These are phyloP conservation scores for Xylaria multiplex DNA, from an alignment of 2,329 filamentous ascomycete species.

Conservation along the genomic window DNA sequence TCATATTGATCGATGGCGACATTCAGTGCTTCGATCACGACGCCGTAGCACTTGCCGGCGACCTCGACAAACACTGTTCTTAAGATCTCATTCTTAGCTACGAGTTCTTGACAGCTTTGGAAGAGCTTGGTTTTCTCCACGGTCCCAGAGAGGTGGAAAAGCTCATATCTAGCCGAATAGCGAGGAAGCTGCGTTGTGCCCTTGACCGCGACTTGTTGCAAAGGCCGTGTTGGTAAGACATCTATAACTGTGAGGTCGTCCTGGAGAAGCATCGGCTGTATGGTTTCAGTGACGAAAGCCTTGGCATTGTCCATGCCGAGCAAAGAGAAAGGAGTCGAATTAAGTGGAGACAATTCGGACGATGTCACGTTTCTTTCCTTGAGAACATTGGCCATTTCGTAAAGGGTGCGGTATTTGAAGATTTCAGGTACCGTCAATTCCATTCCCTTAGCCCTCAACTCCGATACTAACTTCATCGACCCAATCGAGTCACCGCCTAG, in stretches of 20 bases:
- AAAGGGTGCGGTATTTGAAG: constrained; percentile 60
- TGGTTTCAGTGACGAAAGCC: constrained; percentile 57
- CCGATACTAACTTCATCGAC: constrained; percentile 70
- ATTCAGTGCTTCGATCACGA: constrained; percentile 66
- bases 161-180: constrained; percentile 71
- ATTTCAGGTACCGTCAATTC: constrained; percentile 65
- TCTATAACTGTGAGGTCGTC: constrained; percentile 63
- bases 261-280: constrained; percentile 63
- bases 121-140: constrained; percentile 62
- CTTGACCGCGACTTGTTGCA: constrained; percentile 68
- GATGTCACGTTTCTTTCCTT: constrained; percentile 48
- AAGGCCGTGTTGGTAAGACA: constrained; percentile 66
- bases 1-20: constrained; percentile 63
- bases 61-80: constrained; percentile 71
- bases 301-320: constrained; percentile 55
- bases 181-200: constrained; percentile 67
- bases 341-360: constrained; percentile 38
- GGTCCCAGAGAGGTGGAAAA: constrained; percentile 67
- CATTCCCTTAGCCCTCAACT: constrained; percentile 59
- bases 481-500: constrained; percentile 69
- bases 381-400: constrained; percentile 64
- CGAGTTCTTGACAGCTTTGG: constrained; percentile 63
- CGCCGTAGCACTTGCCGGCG: constrained; percentile 61
- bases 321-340: constrained; percentile 61
- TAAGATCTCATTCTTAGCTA: constrained; percentile 70